Evolutionary conservation across 1,139 yeast species (phyloP).

Genomic region (Lodderomyces beijingensis): DNA sequence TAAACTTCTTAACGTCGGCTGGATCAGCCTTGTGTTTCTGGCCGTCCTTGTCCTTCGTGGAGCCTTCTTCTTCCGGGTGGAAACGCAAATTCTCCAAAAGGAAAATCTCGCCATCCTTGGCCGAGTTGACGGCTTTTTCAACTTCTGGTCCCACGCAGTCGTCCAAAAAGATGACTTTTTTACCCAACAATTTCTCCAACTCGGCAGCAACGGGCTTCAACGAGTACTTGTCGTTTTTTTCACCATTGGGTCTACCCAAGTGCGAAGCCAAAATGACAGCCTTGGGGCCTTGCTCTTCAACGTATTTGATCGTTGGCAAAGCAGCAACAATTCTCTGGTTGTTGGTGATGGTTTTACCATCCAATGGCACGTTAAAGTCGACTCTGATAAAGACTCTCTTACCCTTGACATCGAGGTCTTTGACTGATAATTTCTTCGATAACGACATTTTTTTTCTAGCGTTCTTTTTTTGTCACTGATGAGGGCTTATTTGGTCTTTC

Average conservation of each 20-base stretch:
- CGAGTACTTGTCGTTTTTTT: slow-evolving; percentile 75
- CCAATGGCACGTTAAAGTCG: slow-evolving; percentile 96
- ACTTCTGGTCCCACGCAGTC: slow-evolving; percentile 91
- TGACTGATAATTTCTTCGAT: slow-evolving; percentile 85
- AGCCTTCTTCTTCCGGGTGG: slow-evolving; percentile 96
- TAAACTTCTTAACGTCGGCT: slow-evolving; percentile 78
- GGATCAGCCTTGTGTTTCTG: slow-evolving; percentile 84
- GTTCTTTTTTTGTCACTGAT: slow-evolving; percentile 8
- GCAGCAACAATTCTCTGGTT: slow-evolving; percentile 99
- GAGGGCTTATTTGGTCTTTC: too few species aligned
- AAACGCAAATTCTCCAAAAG: slow-evolving; percentile 92
- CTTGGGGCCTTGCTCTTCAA: slow-evolving; percentile 83
- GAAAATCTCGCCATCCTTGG: slow-evolving; percentile 68
- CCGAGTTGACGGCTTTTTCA: slow-evolving; percentile 66
- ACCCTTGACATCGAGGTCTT: slow-evolving; percentile 78
- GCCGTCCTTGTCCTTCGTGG: slow-evolving; percentile 68
- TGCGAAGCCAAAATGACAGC: slow-evolving; percentile 89
- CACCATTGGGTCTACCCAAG: slow-evolving; percentile 97
- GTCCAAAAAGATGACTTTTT: slow-evolving; percentile 67
- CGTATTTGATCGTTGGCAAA: slow-evolving; percentile 92
- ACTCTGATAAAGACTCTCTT: slow-evolving; percentile 96
- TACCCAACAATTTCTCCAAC: slow-evolving; percentile 65
- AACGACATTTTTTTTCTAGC: slow-evolving; percentile 62
- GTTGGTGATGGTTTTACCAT: slow-evolving; percentile 94
- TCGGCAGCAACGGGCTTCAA: slow-evolving; percentile 89